Conservation (phyloP, 2,329 filamentous ascomycete genomes). For the Pyrenochaeta sp. region DNA sequence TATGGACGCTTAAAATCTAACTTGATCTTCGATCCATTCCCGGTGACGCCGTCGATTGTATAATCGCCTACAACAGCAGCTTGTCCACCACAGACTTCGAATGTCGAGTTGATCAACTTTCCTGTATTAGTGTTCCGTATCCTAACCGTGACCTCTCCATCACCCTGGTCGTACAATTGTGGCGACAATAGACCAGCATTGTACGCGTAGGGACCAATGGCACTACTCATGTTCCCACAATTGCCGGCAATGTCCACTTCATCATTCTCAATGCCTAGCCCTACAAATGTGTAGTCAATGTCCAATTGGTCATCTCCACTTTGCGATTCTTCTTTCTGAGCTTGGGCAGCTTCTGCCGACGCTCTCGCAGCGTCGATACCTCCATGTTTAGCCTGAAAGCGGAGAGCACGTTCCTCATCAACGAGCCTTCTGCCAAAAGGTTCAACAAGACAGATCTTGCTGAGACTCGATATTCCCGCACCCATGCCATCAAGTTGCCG, state of each 20-base stretch:
- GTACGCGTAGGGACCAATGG: conserved; percentile 70
- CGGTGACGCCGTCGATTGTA: conserved; percentile 70
- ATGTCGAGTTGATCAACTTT: conserved; percentile 69
- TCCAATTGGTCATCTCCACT: conserved; percentile 47
- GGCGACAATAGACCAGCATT: conserved; percentile 61
- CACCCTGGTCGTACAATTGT: conserved; percentile 32
- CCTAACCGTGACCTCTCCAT: conserved; percentile 59
- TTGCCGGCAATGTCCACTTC: conserved; percentile 73
- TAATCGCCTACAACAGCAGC: conserved; percentile 63
- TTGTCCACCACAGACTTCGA: conserved; percentile 60
- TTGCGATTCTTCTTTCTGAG: conserved; percentile 2
- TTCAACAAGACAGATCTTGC: conserved; percentile 74
- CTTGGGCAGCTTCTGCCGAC: conserved; percentile 6
- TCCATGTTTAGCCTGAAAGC: conserved; percentile 15
- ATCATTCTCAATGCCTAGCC: conserved; percentile 69
- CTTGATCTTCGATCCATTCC: conserved; percentile 64
- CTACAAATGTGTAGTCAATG: conserved; percentile 76
- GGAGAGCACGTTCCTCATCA: conserved; percentile 1
- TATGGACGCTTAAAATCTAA: conserved; percentile 70
- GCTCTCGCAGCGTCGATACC: conserved; percentile 20
- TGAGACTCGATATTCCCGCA: conserved; percentile 72
- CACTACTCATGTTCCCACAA: conserved; percentile 82
- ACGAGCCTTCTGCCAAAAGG: conserved; percentile 22
- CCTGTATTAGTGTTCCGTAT: conserved; percentile 77
- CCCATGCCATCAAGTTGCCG: conserved; percentile 78